Percentiles rank a stretch among this genome's conserved stretches.
Evolutionary conservation across 2,329 filamentous ascomycete species (phyloP).

Genomic region (Tolypocladium nubicola): DNA sequence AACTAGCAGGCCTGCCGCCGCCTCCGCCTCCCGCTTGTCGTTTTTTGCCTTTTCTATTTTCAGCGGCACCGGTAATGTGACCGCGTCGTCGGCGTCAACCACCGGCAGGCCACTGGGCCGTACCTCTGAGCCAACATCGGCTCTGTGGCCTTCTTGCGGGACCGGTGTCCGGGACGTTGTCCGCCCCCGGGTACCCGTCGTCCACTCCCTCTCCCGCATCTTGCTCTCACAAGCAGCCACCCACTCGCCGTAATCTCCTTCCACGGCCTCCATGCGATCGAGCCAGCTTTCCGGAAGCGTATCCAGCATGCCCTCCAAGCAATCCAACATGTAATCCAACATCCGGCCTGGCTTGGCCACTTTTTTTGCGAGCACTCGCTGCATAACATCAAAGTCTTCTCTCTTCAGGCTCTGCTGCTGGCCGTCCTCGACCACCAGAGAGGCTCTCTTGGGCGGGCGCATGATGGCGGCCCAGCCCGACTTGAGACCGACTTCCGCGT

Average conservation of each 20-base stretch:
- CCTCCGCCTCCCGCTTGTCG: background rate
- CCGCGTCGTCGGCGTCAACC: background rate
- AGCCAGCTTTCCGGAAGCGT: constrained; percentile 82
- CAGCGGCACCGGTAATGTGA: background rate
- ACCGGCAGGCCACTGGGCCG: background rate
- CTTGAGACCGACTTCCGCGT: constrained; percentile 52
- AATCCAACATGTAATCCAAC: constrained; percentile 79
- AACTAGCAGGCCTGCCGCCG: background rate
- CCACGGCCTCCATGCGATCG: constrained; percentile 71
- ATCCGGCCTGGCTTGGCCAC: constrained; percentile 59
- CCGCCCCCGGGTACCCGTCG: background rate
- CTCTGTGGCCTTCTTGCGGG: background rate
- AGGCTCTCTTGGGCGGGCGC: constrained; percentile 11
- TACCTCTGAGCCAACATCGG: background rate
- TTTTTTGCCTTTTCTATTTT: background rate
- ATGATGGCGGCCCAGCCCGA: constrained; percentile 56
- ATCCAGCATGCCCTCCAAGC: constrained; percentile 73
- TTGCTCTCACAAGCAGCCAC: constrained; percentile 64
- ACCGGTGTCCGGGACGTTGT: background rate
- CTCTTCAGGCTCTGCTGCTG: constrained; percentile 22
- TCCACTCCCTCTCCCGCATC: constrained; percentile 56
- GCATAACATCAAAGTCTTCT: constrained; percentile 47
- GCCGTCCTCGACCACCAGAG: constrained; percentile 5
- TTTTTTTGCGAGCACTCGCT: constrained; percentile 53
- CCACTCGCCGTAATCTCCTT: constrained; percentile 73